Percentiles rank a stretch among this genome's conserved stretches.
These are phyloP conservation scores for Aspergillus phoenicis DNA, from an alignment of 2,329 filamentous ascomycete genomes.

Conservation along the genomic window DNA sequence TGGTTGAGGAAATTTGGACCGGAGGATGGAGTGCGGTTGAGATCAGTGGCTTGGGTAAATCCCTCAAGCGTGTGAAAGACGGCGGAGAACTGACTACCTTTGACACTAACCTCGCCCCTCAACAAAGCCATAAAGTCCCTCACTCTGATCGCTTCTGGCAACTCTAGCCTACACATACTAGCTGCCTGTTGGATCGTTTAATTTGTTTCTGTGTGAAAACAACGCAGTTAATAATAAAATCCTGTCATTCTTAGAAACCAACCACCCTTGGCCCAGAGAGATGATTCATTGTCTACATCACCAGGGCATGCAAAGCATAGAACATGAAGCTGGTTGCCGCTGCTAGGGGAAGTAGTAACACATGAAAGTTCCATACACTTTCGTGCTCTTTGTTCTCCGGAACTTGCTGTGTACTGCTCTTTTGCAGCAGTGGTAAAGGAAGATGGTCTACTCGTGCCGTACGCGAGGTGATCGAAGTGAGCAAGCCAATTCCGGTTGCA, in stretches of 20 bases:
- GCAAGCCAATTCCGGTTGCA: neutral
- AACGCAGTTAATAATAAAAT: neutral
- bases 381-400: neutral
- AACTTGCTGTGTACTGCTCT: too few species aligned
- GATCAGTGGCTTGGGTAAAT: conserved; percentile 13
- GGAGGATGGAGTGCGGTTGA: neutral
- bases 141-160: neutral
- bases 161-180: neutral
- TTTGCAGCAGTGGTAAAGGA: neutral
- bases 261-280: neutral
- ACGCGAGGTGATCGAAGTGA: neutral
- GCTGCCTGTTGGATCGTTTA: neutral
- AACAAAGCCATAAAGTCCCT: neutral
- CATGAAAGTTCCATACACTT: neutral
- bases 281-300: neutral
- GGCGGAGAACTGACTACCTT: neutral
- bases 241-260: neutral
- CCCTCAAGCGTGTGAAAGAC: neutral
- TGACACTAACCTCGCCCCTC: neutral
- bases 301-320: neutral
- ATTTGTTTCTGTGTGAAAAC: neutral
- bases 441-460: conserved; percentile 9
- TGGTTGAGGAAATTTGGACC: neutral
- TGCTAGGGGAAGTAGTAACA: neutral
- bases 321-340: neutral